Evolutionary conservation across 805 yeast species (phyloP).

Genomic region (Candida vartiovaarae): DNA sequence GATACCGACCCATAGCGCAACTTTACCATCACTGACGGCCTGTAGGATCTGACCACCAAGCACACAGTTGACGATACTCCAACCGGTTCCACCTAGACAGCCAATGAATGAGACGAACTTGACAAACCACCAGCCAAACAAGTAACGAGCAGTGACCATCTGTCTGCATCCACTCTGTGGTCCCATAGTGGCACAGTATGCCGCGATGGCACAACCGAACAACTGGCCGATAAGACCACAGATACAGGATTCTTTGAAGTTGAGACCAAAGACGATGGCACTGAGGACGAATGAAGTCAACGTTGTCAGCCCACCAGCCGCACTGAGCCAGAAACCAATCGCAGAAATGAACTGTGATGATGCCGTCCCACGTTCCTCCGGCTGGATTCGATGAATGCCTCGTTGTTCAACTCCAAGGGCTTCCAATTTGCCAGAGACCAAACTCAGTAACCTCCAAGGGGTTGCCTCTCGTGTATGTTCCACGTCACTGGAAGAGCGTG

Average conservation of each 20-base stretch:
- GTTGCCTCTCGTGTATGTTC: not conserved
- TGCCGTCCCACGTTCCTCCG: slow-evolving; percentile 44
- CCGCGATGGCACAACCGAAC: slow-evolving; percentile 71
- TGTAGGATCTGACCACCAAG: slow-evolving; percentile 80
- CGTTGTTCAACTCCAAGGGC: slow-evolving; percentile 61
- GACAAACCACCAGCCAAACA: slow-evolving; percentile 85
- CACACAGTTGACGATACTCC: slow-evolving; percentile 83
- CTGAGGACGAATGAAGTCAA: slow-evolving; percentile 80
- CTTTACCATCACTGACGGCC: slow-evolving; percentile 52
- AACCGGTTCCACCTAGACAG: slow-evolving; percentile 73
- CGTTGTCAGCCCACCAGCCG: slow-evolving; percentile 79
- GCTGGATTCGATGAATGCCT: slow-evolving; percentile 70
- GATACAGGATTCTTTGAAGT: slow-evolving; percentile 54
- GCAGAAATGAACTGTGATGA: slow-evolving; percentile 34
- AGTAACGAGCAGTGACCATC: slow-evolving; percentile 73
- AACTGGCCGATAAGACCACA: slow-evolving; percentile 60
- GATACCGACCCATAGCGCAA: slow-evolving; percentile 72
- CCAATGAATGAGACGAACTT: slow-evolving; percentile 67
- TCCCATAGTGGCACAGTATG: slow-evolving; percentile 80
- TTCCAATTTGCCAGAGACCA: slow-evolving; percentile 41
- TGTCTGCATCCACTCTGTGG: slow-evolving; percentile 88
- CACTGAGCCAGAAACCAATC: slow-evolving; percentile 75
- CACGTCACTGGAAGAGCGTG: no score
- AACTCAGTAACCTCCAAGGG: not conserved
- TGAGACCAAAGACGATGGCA: slow-evolving; percentile 61